These are phyloP conservation scores for Alternaria consortialis DNA, from an alignment of 2,329 filamentous ascomycete genomes.

Conservation along the genomic window DNA sequence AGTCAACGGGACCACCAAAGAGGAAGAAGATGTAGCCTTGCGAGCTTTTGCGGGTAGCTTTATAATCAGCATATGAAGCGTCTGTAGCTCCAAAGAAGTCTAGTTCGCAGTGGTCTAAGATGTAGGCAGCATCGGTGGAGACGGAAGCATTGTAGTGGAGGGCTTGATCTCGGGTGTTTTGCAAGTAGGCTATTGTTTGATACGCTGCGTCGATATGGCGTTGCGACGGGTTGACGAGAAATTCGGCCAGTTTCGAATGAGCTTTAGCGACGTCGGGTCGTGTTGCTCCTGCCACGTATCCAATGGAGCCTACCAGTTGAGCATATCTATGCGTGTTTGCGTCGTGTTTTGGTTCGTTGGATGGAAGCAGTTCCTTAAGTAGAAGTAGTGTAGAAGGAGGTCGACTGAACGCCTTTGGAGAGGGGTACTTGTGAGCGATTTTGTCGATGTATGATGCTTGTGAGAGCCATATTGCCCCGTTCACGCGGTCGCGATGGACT, in stretches of 20 bases:
- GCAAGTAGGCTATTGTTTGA: slow-evolving; percentile 19
- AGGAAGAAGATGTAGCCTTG: slow-evolving; percentile 33
- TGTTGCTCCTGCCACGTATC: slow-evolving; percentile 22
- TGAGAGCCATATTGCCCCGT: slow-evolving; percentile 4
- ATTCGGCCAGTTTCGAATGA: slow-evolving; percentile 24
- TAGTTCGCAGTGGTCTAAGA: no score
- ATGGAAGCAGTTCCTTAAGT: slow-evolving; percentile 12
- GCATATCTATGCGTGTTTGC: slow-evolving; percentile 17
- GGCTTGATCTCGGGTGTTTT: slow-evolving; percentile 13
- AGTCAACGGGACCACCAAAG: slow-evolving; percentile 21
- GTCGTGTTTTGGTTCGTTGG: slow-evolving; percentile 15
- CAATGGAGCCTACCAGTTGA: slow-evolving; percentile 23
- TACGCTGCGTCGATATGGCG: slow-evolving; percentile 23
- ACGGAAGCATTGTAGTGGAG: slow-evolving; percentile 12
- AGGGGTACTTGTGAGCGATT: slow-evolving; percentile 1
- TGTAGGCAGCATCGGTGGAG: neutral
- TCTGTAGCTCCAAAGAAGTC: slow-evolving; percentile 25
- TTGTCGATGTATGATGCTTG: slow-evolving; percentile 4
- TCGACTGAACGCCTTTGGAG: slow-evolving; percentile 1
- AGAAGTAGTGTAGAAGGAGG: slow-evolving; percentile 6
- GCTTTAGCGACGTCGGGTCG: slow-evolving; percentile 27
- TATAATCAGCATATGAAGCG: slow-evolving; percentile 27
- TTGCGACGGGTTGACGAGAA: slow-evolving; percentile 24
- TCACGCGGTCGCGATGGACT: neutral
- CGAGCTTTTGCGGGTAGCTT: slow-evolving; percentile 17